Evolutionary conservation across 2,329 filamentous ascomycete genomes (phyloP).

Genomic region (Cryphonectria parasitica): DNA sequence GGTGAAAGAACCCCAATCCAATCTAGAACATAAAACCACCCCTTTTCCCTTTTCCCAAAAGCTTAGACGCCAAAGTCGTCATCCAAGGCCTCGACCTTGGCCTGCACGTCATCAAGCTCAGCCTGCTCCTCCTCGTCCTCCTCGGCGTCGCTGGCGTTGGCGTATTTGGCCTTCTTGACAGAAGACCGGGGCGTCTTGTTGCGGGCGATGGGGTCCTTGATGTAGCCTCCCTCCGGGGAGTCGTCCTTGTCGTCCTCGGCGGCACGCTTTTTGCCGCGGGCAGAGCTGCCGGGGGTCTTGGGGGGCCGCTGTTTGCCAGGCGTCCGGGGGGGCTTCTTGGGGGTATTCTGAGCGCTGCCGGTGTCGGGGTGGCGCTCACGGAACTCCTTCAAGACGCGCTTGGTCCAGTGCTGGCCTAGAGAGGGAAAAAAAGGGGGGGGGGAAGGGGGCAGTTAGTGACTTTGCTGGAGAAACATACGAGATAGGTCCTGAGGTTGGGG

Average conservation of each 20-base stretch:
- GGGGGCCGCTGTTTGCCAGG: conserved; percentile 16
- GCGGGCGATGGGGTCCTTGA: conserved; percentile 12
- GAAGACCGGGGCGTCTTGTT: conserved; percentile 30
- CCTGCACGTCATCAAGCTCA: conserved; percentile 8
- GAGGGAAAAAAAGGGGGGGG: not conserved
- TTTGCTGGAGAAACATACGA: not conserved
- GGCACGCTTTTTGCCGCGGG: conserved; percentile 22
- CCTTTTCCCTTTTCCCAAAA: not conserved
- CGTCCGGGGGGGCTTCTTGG: conserved; percentile 19
- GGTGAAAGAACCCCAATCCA: not conserved
- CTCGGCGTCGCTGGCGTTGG: conserved; percentile 12
- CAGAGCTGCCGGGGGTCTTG: conserved; percentile 7
- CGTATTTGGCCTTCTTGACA: conserved; percentile 24
- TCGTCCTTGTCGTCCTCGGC: conserved; percentile 21
- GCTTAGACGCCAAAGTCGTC: conserved; percentile 12
- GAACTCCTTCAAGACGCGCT: conserved; percentile 22
- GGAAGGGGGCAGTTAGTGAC: not conserved
- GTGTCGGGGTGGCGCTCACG: conserved; percentile 23
- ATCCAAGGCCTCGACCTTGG: conserved; percentile 27
- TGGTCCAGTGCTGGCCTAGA: conserved; percentile 28
- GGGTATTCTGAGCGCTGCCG: not conserved
- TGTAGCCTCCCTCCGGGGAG: conserved; percentile 13
- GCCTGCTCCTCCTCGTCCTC: conserved; percentile 17
- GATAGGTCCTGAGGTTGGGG: not conserved
- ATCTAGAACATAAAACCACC: not conserved